phyloP scores from a whole-genome alignment of 2,329 filamentous ascomycete genomes.

The Fusarium musae region DNA sequence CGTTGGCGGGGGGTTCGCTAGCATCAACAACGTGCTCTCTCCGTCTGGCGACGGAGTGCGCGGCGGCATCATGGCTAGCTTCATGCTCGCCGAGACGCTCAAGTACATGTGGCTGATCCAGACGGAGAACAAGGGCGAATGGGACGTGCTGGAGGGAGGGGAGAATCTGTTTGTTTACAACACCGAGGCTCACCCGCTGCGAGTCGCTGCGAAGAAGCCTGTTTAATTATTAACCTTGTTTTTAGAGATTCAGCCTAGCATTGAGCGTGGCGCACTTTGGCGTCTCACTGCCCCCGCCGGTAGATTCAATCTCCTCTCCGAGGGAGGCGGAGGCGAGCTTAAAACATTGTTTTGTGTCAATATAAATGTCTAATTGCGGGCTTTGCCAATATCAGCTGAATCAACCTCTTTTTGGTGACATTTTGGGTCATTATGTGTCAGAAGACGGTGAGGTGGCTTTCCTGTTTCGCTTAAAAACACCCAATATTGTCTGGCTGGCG shows the following conservation, averaged over 20 bases:
- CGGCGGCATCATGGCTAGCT: conserved; percentile 74
- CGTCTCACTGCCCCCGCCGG: neutral
- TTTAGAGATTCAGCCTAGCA: conserved; percentile 14
- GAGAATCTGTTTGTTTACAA: conserved; percentile 62
- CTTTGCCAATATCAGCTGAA: neutral
- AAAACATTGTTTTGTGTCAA: neutral
- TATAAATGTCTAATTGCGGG: neutral
- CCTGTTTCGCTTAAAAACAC: neutral
- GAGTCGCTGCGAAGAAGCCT: conserved; percentile 17
- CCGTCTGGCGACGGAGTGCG: conserved; percentile 67
- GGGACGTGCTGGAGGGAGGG: conserved; percentile 43
- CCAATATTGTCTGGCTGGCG: neutral
- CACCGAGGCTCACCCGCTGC: conserved; percentile 64
- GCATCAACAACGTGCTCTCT: conserved; percentile 66
- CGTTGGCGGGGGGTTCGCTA: neutral
- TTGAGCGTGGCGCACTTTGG: neutral
- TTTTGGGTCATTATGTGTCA: neutral
- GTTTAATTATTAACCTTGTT: conserved; percentile 15
- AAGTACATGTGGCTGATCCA: conserved; percentile 72
- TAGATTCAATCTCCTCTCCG: neutral
- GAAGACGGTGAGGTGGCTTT: neutral
- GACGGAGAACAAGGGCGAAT: conserved; percentile 59
- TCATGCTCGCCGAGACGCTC: conserved; percentile 84
- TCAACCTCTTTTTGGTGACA: fast-evolving
- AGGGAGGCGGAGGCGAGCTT: neutral